Evolutionary conservation across 164 flowering plant genomes (phyloP).

Genomic region (Buxus sempervirens): DNA sequence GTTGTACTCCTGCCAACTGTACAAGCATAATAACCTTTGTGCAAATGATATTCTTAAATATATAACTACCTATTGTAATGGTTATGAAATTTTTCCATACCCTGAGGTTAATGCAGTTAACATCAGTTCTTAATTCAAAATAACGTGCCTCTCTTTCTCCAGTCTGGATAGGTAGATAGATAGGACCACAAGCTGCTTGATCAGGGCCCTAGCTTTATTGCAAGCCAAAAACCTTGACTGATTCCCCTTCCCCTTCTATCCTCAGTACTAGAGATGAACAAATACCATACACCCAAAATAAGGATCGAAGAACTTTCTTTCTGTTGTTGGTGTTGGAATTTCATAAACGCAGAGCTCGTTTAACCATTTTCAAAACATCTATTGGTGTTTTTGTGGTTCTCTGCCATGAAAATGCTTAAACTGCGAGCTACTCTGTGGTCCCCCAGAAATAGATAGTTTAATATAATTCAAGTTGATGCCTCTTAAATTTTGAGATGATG

Average conservation of each 20-base stretch:
- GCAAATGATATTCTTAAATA: not conserved
- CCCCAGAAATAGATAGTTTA: constrained; percentile 8
- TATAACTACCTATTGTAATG: too few relatives aligned
- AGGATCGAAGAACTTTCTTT: too few relatives aligned
- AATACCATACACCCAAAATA: too few relatives aligned
- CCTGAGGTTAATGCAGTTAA: too few relatives aligned
- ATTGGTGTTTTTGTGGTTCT: not conserved
- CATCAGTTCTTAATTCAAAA: not conserved
- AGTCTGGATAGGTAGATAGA: too few relatives aligned
- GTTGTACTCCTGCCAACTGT: constrained; percentile 14
- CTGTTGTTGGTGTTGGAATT: too few relatives aligned
- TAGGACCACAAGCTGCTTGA: too few relatives aligned
- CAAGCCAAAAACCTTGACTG: too few relatives aligned
- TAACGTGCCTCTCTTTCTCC: not conserved
- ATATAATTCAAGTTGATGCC: not conserved
- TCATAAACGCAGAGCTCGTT: not conserved
- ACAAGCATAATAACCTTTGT: not conserved
- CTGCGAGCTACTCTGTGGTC: constrained; percentile 14
- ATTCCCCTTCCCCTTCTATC: too few relatives aligned
- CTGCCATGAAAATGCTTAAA: not conserved
- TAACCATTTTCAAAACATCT: not conserved
- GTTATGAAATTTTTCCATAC: not conserved
- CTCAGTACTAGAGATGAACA: too few relatives aligned
- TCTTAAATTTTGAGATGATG: not conserved
- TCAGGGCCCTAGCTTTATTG: too few relatives aligned